A percentile compares a stretch with the other conserved stretches of the same genome.
These are phyloP conservation scores for Carnegiea gigantea DNA, from an alignment of 179 eudicot species.

Conservation along the genomic window DNA sequence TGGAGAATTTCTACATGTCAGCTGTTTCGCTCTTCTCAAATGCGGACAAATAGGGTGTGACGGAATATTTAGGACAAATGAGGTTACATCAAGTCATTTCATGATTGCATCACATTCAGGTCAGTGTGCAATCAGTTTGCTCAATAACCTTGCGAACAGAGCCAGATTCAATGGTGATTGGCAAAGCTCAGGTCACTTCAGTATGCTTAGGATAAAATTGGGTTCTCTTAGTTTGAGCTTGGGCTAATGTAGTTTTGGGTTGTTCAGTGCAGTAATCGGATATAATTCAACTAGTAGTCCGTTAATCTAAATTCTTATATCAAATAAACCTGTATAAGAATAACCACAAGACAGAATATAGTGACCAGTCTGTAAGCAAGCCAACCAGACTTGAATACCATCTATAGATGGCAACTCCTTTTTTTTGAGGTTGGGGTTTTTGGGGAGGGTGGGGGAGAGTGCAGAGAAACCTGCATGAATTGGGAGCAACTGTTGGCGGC, in stretches of 20 bases:
- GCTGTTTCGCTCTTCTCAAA: neutral
- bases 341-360: neutral
- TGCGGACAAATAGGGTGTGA: neutral
- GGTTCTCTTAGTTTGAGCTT: neutral
- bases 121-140: neutral
- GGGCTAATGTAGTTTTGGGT: neutral
- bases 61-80: neutral
- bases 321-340: neutral
- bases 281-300: neutral
- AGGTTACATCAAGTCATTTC: neutral
- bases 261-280: neutral
- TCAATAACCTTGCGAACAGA: neutral
- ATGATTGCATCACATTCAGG: neutral
- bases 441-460: neutral
- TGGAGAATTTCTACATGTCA: neutral
- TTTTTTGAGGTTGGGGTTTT: neutral
- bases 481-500: slow-evolving; percentile 95
- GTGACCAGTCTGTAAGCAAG: neutral
- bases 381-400: neutral
- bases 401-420: neutral
- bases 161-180: neutral
- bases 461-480: slow-evolving; percentile 83
- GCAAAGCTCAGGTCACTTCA: neutral
- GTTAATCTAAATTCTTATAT: neutral
- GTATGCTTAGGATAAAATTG: neutral